phyloP scores from a whole-genome alignment of 1,139 yeast species.

The Taphrina populina region DNA sequence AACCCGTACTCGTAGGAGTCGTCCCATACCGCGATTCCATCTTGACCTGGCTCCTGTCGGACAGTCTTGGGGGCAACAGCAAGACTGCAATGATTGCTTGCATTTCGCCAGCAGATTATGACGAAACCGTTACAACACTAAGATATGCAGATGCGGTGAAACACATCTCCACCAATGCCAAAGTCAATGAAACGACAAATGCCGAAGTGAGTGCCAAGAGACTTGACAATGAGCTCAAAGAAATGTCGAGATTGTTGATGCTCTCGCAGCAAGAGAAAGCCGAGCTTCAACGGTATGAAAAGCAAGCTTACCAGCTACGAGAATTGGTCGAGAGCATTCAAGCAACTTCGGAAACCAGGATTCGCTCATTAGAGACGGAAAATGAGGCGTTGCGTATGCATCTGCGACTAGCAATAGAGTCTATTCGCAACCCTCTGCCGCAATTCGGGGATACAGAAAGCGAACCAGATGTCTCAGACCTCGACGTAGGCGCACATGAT shows the following conservation, averaged over 20 bases:
- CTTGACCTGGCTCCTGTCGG: conserved; percentile 68
- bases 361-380: conserved; percentile 25
- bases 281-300: conserved; percentile 21
- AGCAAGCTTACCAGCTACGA: conserved; percentile 20
- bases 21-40: conserved; percentile 44
- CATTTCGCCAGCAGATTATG: conserved; percentile 71
- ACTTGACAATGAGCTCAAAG: conserved; percentile 25
- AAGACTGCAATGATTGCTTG: conserved; percentile 74
- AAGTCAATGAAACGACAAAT: conserved; percentile 44
- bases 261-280: conserved; percentile 29
- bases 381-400: conserved; percentile 34
- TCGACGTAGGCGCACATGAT: background rate
- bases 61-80: conserved; percentile 69
- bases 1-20: conserved; percentile 38
- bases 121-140: conserved; percentile 68
- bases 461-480: background rate
- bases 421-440: conserved; percentile 34
- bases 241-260: conserved; percentile 24
- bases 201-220: conserved; percentile 13
- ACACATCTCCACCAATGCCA: conserved; percentile 63
- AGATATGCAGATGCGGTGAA: conserved; percentile 76
- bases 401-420: conserved; percentile 32
- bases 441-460: background rate
- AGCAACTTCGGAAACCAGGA: conserved; percentile 22
- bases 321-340: conserved; percentile 15